Conservation (phyloP, 768 basidiomycete genomes). For the Phallus indusiatus region DNA sequence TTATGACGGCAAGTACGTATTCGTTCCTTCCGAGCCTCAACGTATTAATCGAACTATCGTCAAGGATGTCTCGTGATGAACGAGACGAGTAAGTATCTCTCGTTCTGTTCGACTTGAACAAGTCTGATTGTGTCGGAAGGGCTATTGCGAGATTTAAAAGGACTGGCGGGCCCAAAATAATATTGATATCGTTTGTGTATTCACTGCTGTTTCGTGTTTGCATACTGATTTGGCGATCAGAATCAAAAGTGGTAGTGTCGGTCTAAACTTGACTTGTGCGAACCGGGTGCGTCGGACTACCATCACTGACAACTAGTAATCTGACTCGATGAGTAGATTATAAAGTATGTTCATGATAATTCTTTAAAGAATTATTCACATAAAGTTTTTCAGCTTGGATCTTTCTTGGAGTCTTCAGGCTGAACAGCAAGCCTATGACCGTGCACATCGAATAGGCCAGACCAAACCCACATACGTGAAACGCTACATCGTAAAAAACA, state of each 20-base stretch:
- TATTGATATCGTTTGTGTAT: conserved; percentile 47
- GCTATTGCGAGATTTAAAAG: conserved; percentile 46
- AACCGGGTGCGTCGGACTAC: conserved; percentile 39
- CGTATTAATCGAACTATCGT: background rate
- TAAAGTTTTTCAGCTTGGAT: conserved; percentile 49
- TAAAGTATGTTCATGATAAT: conserved; percentile 18
- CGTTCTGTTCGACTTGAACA: background rate
- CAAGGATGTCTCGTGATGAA: conserved; percentile 39
- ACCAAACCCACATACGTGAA: conserved; percentile 59
- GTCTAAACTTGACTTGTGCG: conserved; percentile 55
- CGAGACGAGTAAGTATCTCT: conserved; percentile 30
- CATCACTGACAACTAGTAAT: no score
- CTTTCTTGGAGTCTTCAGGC: conserved; percentile 68
- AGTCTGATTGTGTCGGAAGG: background rate
- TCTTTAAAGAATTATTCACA: no score
- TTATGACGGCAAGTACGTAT: conserved; percentile 45
- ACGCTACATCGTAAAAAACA: conserved; percentile 54
- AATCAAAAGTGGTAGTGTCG: conserved; percentile 65
- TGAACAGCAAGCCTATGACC: conserved; percentile 54
- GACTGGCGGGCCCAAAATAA: conserved; percentile 47
- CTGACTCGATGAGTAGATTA: conserved; percentile 9
- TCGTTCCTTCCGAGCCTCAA: background rate
- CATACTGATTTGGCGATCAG: conserved; percentile 22
- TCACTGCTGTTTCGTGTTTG: background rate
- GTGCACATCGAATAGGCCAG: conserved; percentile 63